phyloP scores from a whole-genome alignment of 2,329 filamentous ascomycete genomes.

The Penicillium expansum region DNA sequence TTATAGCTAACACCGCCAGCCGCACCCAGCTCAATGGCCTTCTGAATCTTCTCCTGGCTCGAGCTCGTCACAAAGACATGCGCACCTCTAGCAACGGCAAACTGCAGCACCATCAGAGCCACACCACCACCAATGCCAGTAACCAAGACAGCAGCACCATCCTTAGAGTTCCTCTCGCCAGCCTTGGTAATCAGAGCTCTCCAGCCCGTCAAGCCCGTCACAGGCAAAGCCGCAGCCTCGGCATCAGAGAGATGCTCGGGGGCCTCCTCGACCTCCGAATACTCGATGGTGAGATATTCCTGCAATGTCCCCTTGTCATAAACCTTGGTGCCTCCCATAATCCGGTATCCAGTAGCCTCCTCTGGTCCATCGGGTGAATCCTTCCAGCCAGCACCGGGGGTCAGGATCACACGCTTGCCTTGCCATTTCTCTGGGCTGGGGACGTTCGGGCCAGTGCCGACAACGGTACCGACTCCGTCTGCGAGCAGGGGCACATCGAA shows the following conservation, averaged over 20 bases:
- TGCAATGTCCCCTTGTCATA: slow-evolving; percentile 68
- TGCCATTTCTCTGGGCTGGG: slow-evolving; percentile 54
- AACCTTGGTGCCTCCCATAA: slow-evolving; percentile 57
- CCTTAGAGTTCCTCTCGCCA: slow-evolving; percentile 51
- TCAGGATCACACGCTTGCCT: slow-evolving; percentile 71
- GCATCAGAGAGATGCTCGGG: slow-evolving; percentile 68
- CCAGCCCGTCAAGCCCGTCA: slow-evolving; percentile 87
- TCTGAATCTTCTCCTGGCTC: slow-evolving; percentile 69
- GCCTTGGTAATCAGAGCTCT: slow-evolving; percentile 79
- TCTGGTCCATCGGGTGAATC: slow-evolving; percentile 72
- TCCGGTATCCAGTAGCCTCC: slow-evolving; percentile 43
- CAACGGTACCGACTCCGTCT: slow-evolving; percentile 76
- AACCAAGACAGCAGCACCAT: slow-evolving; percentile 72
- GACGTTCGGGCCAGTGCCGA: slow-evolving; percentile 57
- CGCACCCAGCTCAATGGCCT: slow-evolving; percentile 69
- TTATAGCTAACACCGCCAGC: slow-evolving; percentile 80
- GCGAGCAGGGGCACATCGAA: slow-evolving; percentile 76
- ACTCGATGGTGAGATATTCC: slow-evolving; percentile 68
- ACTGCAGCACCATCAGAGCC: slow-evolving; percentile 75
- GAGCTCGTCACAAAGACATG: slow-evolving; percentile 81
- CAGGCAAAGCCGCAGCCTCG: slow-evolving; percentile 79
- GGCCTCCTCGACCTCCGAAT: slow-evolving; percentile 70
- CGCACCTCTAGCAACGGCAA: slow-evolving; percentile 70
- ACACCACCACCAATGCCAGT: slow-evolving; percentile 94
- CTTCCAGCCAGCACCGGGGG: slow-evolving; percentile 76